These are phyloP conservation scores for Ascochyta clinopodiicola DNA, from an alignment of 2,329 filamentous ascomycete genomes.

Conservation along the genomic window DNA sequence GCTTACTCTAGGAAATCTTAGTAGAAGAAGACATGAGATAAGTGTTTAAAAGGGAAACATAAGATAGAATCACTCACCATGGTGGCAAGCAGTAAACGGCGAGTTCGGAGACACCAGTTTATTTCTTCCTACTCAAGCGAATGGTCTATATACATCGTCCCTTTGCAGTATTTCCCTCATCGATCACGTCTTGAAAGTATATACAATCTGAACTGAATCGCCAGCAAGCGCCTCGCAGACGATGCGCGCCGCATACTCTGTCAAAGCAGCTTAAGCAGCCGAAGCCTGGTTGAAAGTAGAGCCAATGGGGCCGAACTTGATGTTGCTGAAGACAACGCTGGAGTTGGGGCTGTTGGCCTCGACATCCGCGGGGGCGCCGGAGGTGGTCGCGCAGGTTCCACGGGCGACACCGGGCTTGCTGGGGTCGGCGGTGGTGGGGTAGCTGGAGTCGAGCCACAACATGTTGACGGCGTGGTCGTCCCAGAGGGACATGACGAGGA, in stretches of 20 bases:
- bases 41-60: too few relatives aligned
- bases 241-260: neutral
- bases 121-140: conserved; percentile 1
- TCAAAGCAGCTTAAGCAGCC: conserved; percentile 27
- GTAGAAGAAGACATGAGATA: too few relatives aligned
- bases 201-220: conserved; percentile 3
- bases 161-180: neutral
- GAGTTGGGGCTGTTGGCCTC: conserved; percentile 45
- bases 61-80: too few relatives aligned
- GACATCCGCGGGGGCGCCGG: conserved; percentile 46
- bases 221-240: neutral
- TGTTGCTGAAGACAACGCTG: conserved; percentile 49
- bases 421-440: conserved; percentile 56
- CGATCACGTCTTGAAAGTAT: neutral
- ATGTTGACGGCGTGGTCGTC: conserved; percentile 73
- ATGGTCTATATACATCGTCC: conserved; percentile 7
- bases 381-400: conserved; percentile 47
- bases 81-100: too few relatives aligned
- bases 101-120: conserved; percentile 3
- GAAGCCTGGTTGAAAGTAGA: conserved; percentile 45
- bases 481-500: conserved; percentile 68
- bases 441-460: conserved; percentile 76
- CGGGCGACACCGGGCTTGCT: conserved; percentile 43
- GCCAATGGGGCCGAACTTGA: conserved; percentile 50
- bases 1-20: too few relatives aligned